These are phyloP conservation scores for Penicillium sp. DNA, from an alignment of 2,329 filamentous ascomycete species.

Conservation along the genomic window DNA sequence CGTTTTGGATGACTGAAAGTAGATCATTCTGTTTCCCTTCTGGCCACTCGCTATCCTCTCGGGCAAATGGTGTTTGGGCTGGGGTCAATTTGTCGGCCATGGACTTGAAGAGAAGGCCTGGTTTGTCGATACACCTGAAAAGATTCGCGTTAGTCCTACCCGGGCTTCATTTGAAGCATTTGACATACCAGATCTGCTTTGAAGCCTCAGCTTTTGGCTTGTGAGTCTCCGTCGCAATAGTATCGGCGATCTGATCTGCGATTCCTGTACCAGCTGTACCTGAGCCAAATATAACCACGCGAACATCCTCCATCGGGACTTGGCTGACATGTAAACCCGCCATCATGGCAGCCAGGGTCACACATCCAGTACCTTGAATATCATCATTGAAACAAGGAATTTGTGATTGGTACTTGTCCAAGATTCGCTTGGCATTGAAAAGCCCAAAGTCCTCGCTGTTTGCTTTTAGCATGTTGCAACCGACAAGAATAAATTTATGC, in stretches of 20 bases:
- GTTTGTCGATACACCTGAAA: constrained; percentile 73
- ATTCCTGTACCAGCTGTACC: constrained; percentile 84
- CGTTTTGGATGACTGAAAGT: constrained; percentile 64
- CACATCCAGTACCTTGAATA: constrained; percentile 84
- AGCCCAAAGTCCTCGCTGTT: constrained; percentile 75
- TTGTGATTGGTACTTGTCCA: constrained; percentile 71
- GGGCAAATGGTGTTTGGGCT: constrained; percentile 68
- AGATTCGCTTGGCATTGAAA: constrained; percentile 70
- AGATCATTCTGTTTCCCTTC: constrained; percentile 59
- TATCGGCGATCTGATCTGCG: constrained; percentile 78
- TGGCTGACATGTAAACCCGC: constrained; percentile 70
- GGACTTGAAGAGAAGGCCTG: constrained; percentile 69
- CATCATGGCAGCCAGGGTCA: constrained; percentile 80
- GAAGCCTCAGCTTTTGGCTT: constrained; percentile 72
- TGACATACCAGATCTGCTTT: constrained; percentile 70
- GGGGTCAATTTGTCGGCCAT: constrained; percentile 61
- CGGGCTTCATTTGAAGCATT: neutral
- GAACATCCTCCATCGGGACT: constrained; percentile 65
- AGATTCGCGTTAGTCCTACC: neutral
- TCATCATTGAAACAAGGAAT: constrained; percentile 91
- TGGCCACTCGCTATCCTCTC: constrained; percentile 63
- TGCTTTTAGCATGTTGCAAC: neutral
- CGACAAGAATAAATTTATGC: neutral
- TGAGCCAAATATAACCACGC: constrained; percentile 75
- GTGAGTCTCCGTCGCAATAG: constrained; percentile 67